phyloP scores from a whole-genome alignment of 129 eudicot genomes.

The Artemisia argyi region DNA sequence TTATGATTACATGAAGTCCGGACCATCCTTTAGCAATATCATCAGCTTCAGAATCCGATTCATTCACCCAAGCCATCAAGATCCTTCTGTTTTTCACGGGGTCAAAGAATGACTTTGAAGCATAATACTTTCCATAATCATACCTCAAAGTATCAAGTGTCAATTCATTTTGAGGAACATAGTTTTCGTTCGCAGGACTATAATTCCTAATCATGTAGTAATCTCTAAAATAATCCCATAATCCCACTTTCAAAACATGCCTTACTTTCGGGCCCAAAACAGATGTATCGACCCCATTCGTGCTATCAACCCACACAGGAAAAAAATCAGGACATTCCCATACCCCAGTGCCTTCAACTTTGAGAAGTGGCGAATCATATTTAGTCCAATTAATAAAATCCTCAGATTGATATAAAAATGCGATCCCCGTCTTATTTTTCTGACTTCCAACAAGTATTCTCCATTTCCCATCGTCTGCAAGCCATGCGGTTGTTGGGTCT shows the following conservation, averaged over 20 bases:
- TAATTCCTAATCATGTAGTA: slow-evolving; percentile 57
- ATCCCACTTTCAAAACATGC: slow-evolving; percentile 61
- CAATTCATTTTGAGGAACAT: slow-evolving; percentile 34
- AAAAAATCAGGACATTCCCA: slow-evolving; percentile 82
- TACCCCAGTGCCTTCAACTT: slow-evolving; percentile 34
- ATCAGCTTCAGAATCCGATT: slow-evolving; percentile 30
- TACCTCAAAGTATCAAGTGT: slow-evolving; percentile 38
- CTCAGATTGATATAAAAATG: slow-evolving; percentile 42
- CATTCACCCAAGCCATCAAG: slow-evolving; percentile 66
- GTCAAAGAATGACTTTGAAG: slow-evolving; percentile 72
- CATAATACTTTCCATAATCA: slow-evolving; percentile 74
- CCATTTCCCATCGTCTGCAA: slow-evolving; percentile 51
- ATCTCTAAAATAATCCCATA: slow-evolving; percentile 37
- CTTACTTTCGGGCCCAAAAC: slow-evolving; percentile 17
- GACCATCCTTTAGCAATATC: slow-evolving; percentile 59
- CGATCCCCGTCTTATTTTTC: slow-evolving; percentile 35
- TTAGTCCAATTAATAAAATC: slow-evolving; percentile 53
- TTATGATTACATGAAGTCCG: slow-evolving; percentile 58
- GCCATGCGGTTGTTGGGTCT: slow-evolving; percentile 80
- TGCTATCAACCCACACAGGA: slow-evolving; percentile 42
- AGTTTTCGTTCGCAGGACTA: slow-evolving; percentile 38
- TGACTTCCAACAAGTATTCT: slow-evolving; percentile 45
- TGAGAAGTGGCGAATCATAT: slow-evolving; percentile 40
- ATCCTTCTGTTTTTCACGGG: slow-evolving; percentile 50
- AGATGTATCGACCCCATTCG: slow-evolving; percentile 47